Conservation (phyloP, 495 filamentous ascomycete genomes). For the Neurospora sp. region DNA sequence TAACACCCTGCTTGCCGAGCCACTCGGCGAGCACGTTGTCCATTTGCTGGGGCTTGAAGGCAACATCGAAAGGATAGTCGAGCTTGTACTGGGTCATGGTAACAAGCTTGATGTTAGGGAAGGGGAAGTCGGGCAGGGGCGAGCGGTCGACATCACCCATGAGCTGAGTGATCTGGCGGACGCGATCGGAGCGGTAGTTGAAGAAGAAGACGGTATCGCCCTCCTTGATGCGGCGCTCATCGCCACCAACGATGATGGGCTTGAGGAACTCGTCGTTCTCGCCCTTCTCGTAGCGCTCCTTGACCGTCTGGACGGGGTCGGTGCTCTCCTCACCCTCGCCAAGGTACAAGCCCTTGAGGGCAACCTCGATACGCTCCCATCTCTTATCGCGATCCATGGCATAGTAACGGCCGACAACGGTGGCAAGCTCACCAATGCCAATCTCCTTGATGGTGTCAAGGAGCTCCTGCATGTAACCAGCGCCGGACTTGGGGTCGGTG, state of each 20-base stretch:
- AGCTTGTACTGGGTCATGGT: slow-evolving; percentile 99
- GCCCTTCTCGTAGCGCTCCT: slow-evolving; percentile 73
- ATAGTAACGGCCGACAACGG: slow-evolving; percentile 91
- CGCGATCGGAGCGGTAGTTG: slow-evolving; percentile 99
- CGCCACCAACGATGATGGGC: slow-evolving; percentile 87
- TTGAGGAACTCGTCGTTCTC: slow-evolving; percentile 98
- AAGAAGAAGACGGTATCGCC: slow-evolving; percentile 97
- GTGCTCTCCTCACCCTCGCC: slow-evolving; percentile 79
- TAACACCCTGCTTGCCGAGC: slow-evolving; percentile 73
- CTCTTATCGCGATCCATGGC: slow-evolving; percentile 99
- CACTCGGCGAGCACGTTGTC: slow-evolving; percentile 93
- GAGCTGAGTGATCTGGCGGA: slow-evolving; percentile 91
- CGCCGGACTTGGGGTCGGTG: slow-evolving; percentile 88
- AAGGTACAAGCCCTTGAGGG: slow-evolving; percentile 70
- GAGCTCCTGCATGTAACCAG: slow-evolving; percentile 76
- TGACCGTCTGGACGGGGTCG: slow-evolving; percentile 78
- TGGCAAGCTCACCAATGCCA: slow-evolving; percentile 80
- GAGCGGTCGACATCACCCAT: slow-evolving; percentile 86
- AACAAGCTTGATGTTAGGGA: slow-evolving; percentile 83
- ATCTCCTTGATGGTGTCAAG: slow-evolving; percentile 70
- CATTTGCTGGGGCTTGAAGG: slow-evolving; percentile 93
- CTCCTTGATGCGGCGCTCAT: slow-evolving; percentile 76
- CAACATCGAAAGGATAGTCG: slow-evolving; percentile 85
- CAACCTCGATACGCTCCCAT: slow-evolving; percentile 90
- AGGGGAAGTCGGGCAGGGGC: slow-evolving; percentile 82